phyloP scores from a whole-genome alignment of 805 yeast species.

The Sugiyamaella valdiviana region DNA sequence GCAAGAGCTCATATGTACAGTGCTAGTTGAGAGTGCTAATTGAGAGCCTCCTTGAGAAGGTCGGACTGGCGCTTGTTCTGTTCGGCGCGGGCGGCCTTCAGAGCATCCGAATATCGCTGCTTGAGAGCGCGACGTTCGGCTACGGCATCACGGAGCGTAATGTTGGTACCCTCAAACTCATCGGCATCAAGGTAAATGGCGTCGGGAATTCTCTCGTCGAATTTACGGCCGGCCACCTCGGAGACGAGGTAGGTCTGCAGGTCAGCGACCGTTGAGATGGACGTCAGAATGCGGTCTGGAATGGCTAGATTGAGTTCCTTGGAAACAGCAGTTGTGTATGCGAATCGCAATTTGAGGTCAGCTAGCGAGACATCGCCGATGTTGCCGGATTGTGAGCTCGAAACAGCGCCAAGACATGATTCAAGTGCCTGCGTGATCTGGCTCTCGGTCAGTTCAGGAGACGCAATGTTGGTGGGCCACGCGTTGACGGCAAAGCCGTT shows the following conservation, averaged over 20 bases:
- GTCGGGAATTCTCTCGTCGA: constrained; percentile 65
- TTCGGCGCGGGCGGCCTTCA: constrained; percentile 39
- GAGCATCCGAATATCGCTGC: constrained; percentile 41
- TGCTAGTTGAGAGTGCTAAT: constrained; percentile 16
- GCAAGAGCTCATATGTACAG: constrained; percentile 7
- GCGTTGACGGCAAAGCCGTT: constrained; percentile 22
- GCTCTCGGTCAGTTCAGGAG: constrained; percentile 17
- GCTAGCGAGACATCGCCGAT: constrained; percentile 24
- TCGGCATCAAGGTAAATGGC: constrained; percentile 56
- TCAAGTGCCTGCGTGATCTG: constrained; percentile 11
- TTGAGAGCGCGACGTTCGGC: constrained; percentile 42
- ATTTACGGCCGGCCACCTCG: constrained; percentile 38
- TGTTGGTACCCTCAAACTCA: constrained; percentile 52
- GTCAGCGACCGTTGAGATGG: constrained; percentile 35
- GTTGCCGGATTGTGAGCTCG: constrained; percentile 3
- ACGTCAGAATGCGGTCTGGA: constrained; percentile 45
- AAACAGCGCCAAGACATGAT: background rate
- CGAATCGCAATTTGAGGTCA: constrained; percentile 47
- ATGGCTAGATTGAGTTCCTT: constrained; percentile 44
- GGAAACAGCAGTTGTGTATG: constrained; percentile 44
- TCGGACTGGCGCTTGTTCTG: constrained; percentile 26
- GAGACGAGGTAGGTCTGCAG: constrained; percentile 36
- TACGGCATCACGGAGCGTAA: constrained; percentile 41
- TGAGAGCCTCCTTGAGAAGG: constrained; percentile 25
- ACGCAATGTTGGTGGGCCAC: constrained; percentile 27